Base-by-base conservation (phyloP, 345 rosid species). In the Citropsis articulata region DNA sequence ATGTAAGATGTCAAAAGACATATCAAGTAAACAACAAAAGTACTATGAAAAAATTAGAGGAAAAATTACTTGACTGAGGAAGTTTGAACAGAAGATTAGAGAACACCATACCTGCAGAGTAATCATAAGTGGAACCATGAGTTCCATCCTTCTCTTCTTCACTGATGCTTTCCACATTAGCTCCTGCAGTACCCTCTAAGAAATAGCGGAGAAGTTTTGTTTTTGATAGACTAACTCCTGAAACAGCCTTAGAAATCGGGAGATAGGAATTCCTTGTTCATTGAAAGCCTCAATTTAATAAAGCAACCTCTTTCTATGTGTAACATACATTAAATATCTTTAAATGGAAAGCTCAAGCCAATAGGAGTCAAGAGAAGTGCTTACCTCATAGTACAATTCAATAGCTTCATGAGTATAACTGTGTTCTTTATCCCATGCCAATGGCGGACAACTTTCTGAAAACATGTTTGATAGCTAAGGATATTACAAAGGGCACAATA, bases 381-480 rank as follows among this genome's bases (percentile, higher is more conserved):
- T 77, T 87, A 95, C 99, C 96, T 93, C 96, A 64, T 90, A 93
- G 86, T 91, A 92, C 50, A 95, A 79, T 87, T 95, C 96, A 81
- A 95, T 79, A 65, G 87, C 86, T 69, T 90, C 91, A 57, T 92
- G 93, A 22, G 92, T 84, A 79, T 95, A 95, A 48, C 83, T 79
- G 35, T 86, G 89, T 84, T 91, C 83, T 64, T 63, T 78, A 77
- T 95, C 99, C 99, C 98, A 93, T 33, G 91, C 84, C 75, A 94
- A 75, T 21, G 93, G 91, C 4, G 92, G 92, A 70, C 83, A 86
- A 84, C 85, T 82, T 80, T 92, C 98, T 78, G 96, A 91, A 81
- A 90, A 93, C 90, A 95, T 91, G 96, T 95, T 78, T 59, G 85
- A 81, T 75, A 55, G 87, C 80, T 93, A 90, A 92, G 94, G 96